Percentiles rank a stretch among this genome's conserved stretches.
Conservation (phyloP, 495 filamentous ascomycete genomes). For the Penicillium daleae region DNA sequence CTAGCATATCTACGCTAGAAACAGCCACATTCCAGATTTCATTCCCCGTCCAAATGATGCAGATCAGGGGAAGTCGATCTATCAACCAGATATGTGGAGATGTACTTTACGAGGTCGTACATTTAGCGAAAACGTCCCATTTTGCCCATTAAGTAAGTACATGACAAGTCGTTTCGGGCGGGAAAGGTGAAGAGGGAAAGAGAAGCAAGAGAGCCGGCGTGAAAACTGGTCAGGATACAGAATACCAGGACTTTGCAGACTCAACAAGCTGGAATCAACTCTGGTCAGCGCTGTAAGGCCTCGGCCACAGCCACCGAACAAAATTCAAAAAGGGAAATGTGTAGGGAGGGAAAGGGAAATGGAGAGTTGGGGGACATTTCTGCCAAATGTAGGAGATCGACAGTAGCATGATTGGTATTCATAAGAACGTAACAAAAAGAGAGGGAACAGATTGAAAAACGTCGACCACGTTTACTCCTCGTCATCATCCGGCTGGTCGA, state of each 20-base stretch:
- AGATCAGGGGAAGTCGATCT: background rate
- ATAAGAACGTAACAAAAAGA: constrained; percentile 33
- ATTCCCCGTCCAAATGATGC: too few relatives aligned
- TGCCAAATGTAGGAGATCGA: constrained; percentile 26
- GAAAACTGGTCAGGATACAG: constrained; percentile 2
- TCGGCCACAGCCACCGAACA: constrained; percentile 1
- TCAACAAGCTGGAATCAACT: constrained; percentile 1
- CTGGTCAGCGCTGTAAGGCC: background rate
- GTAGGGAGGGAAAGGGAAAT: constrained; percentile 14
- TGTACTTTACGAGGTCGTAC: too few relatives aligned
- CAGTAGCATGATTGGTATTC: constrained; percentile 38
- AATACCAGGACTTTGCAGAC: background rate
- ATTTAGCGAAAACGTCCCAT: constrained; percentile 34
- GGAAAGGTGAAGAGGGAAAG: background rate
- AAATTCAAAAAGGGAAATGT: background rate
- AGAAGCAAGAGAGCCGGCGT: background rate
- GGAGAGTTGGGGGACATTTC: constrained; percentile 13
- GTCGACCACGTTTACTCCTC: constrained; percentile 55
- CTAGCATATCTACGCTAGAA: background rate
- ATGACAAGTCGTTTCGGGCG: constrained; percentile 32
- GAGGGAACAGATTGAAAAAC: constrained; percentile 11
- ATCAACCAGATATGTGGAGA: too few relatives aligned
- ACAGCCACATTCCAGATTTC: background rate
- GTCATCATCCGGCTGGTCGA: constrained; percentile 92
- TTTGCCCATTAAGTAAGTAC: constrained; percentile 45